Conservation (phyloP, 352 stramenopile genomes). For the Stramenopiles sp. region DNA sequence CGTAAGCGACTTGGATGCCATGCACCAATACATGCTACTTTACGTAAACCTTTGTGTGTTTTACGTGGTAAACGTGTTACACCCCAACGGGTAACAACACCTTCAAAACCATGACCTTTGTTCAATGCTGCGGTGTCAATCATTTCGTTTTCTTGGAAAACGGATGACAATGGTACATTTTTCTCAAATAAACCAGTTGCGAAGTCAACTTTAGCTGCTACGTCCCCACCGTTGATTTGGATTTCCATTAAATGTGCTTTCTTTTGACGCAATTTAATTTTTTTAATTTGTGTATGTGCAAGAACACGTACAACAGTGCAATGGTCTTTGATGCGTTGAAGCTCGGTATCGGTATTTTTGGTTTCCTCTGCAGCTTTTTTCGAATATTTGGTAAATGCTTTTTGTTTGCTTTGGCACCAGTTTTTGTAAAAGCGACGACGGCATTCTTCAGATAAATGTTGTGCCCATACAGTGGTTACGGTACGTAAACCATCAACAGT, state of each 20-base stretch:
- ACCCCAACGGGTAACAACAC: conserved; percentile 97
- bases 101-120: conserved; percentile 96
- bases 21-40: conserved; percentile 99
- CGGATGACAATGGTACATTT: conserved; percentile 82
- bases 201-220: conserved; percentile 97
- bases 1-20: conserved; percentile 98
- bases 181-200: conserved; percentile 97
- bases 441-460: conserved; percentile 95
- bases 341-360: conserved; percentile 79
- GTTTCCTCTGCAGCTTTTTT: conserved; percentile 92
- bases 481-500: conserved; percentile 93
- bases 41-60: conserved; percentile 98
- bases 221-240: conserved; percentile 94
- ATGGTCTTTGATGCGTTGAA: conserved; percentile 99
- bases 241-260: conserved; percentile 99
- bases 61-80: conserved; percentile 97
- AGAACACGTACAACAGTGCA: conserved; percentile 97
- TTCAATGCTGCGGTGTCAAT: conserved; percentile 96
- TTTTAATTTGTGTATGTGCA: conserved; percentile 95
- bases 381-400: conserved; percentile 99
- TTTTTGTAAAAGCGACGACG: conserved; percentile 99
- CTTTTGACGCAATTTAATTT: conserved; percentile 97
- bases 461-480: conserved; percentile 95
- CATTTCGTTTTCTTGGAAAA: conserved; percentile 91
- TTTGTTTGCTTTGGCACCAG: conserved; percentile 99